A percentile compares a stretch with the other conserved stretches of the same genome.
Evolutionary conservation across 495 filamentous ascomycete genomes (phyloP).

Genomic region (Stereocaulon alpinum): DNA sequence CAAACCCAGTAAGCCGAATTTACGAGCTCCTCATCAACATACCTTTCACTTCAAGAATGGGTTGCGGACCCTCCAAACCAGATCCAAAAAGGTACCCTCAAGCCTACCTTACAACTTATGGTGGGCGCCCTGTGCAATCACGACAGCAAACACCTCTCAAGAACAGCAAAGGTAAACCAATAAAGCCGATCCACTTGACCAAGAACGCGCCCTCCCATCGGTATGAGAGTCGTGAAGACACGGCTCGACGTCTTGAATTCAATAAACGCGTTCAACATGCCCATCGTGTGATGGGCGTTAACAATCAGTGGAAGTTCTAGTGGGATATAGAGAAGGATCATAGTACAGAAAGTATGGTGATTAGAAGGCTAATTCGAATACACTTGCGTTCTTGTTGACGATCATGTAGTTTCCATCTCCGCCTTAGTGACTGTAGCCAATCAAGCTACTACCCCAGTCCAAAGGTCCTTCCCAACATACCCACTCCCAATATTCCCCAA

Average conservation of each 20-base stretch:
- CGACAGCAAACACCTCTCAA: not conserved
- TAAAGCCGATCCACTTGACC: not conserved
- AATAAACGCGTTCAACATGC: not conserved
- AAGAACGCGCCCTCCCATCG: not conserved
- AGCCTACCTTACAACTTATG: not conserved
- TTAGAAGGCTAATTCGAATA: no score
- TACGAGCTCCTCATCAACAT: no score
- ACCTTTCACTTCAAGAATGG: not conserved
- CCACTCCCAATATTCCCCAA: constrained; percentile 5
- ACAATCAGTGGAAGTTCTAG: not conserved
- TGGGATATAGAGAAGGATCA: no score
- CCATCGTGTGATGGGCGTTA: not conserved
- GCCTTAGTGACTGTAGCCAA: not conserved
- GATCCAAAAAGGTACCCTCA: not conserved
- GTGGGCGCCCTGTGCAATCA: not conserved
- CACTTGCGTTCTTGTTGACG: no score
- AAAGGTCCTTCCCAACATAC: not conserved
- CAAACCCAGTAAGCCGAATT: no score
- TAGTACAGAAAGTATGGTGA: no score
- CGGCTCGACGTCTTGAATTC: not conserved
- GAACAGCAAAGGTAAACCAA: not conserved
- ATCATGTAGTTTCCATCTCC: not conserved
- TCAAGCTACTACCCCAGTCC: not conserved
- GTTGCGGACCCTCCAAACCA: not conserved
- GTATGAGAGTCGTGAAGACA: not conserved